Conservation (phyloP, 1,284 basidiomycete genomes). For the Tylopilus orsonianus region DNA sequence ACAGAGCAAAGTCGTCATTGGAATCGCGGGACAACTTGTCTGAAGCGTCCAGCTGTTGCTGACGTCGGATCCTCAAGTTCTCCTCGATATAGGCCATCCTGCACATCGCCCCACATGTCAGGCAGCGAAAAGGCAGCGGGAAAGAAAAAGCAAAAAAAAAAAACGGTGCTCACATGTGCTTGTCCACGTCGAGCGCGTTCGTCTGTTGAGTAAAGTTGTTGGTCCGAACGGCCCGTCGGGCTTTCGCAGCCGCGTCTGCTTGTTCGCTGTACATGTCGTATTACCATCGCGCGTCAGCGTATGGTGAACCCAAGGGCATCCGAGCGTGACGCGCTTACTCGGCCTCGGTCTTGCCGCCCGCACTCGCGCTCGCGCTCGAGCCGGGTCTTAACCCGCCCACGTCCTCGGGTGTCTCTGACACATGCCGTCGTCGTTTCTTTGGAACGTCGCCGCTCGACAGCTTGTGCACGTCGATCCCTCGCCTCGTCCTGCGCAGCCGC, state of each 20-base stretch:
- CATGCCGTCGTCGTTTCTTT: constrained; percentile 59
- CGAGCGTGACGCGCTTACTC: constrained; percentile 54
- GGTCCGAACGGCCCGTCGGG: constrained; percentile 72
- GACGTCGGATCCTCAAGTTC: constrained; percentile 81
- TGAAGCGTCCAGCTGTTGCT: constrained; percentile 50
- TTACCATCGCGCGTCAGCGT: not conserved
- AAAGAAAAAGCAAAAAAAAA: not conserved
- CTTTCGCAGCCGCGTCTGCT: constrained; percentile 65
- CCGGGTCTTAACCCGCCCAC: constrained; percentile 51
- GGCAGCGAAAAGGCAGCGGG: not conserved
- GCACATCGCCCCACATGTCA: too few species aligned
- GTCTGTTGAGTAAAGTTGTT: constrained; percentile 98
- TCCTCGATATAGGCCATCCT: constrained; percentile 99
- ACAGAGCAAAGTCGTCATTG: constrained; percentile 81
- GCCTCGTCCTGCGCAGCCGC: constrained; percentile 69
- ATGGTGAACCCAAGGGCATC: too few species aligned
- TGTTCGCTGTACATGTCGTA: constrained; percentile 52
- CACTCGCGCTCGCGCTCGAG: constrained; percentile 37
- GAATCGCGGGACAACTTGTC: constrained; percentile 44
- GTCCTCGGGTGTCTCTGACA: constrained; percentile 50
- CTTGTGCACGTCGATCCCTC: constrained; percentile 86
- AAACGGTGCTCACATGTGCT: constrained; percentile 78
- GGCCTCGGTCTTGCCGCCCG: constrained; percentile 28
- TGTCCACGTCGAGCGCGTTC: constrained; percentile 93
- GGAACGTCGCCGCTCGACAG: constrained; percentile 82